Conservation (phyloP, 768 basidiomycete species). For the Mycena capillaripes region DNA sequence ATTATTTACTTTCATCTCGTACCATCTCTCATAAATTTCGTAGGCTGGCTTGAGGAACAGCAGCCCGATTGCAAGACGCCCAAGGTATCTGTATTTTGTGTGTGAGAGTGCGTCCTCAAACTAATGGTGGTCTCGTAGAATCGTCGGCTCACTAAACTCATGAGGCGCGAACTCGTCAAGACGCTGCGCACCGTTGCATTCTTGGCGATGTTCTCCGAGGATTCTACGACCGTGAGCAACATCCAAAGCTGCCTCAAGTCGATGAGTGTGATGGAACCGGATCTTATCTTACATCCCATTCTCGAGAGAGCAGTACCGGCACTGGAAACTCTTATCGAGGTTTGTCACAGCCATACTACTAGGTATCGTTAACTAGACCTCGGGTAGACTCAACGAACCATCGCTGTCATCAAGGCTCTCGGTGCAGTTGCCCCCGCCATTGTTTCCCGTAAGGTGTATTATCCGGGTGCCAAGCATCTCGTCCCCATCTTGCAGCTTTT, state of each 20-base stretch:
- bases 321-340: conserved; percentile 91
- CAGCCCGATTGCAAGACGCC: conserved; percentile 87
- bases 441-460: conserved; percentile 84
- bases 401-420: conserved; percentile 88
- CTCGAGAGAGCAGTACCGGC: conserved; percentile 89
- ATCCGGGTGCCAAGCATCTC: conserved; percentile 86
- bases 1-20: conserved; percentile 25
- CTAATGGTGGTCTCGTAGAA: conserved; percentile 53
- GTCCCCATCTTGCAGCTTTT: conserved; percentile 84
- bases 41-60: conserved; percentile 87
- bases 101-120: neutral
- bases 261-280: conserved; percentile 88
- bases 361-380: too few species aligned
- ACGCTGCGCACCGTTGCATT: conserved; percentile 85
- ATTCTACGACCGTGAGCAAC: conserved; percentile 78
- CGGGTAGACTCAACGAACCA: conserved; percentile 90
- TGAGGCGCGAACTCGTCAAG: conserved; percentile 89
- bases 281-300: conserved; percentile 85
- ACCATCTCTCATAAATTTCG: conserved; percentile 13
- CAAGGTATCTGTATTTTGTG: conserved; percentile 50
- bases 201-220: conserved; percentile 93
- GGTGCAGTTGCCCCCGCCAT: conserved; percentile 86
- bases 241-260: conserved; percentile 87
- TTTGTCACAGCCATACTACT: too few species aligned
- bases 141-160: conserved; percentile 81